A percentile compares a stretch with the other conserved stretches of the same genome.
Conservation (phyloP, 1,284 basidiomycete species). For the Xerocomus minutiporus region DNA sequence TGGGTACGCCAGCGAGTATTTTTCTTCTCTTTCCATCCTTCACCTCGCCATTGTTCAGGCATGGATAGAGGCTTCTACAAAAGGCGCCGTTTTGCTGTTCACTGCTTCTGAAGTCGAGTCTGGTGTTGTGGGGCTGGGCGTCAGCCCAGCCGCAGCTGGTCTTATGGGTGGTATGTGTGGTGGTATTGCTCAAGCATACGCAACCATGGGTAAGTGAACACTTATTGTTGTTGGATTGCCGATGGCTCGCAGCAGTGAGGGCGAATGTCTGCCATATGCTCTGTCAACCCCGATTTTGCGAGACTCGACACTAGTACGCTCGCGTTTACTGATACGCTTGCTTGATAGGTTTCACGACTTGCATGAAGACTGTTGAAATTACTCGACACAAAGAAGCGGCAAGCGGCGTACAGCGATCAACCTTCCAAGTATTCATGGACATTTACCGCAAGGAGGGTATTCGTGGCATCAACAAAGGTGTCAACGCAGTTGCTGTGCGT, state of each 20-base stretch:
- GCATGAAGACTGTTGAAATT: slow-evolving; percentile 98
- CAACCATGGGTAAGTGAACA: slow-evolving; percentile 86
- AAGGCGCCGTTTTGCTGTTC: slow-evolving; percentile 95
- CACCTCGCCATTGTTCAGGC: slow-evolving; percentile 51
- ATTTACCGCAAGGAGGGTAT: slow-evolving; percentile 94
- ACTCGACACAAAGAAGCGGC: slow-evolving; percentile 95
- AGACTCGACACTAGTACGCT: slow-evolving; percentile 2
- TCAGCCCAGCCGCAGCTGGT: slow-evolving; percentile 81
- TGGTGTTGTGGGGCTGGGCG: slow-evolving; percentile 57
- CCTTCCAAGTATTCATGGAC: slow-evolving; percentile 91
- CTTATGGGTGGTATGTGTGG: slow-evolving; percentile 96
- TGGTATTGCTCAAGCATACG: slow-evolving; percentile 97
- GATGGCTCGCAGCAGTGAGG: slow-evolving; percentile 4
- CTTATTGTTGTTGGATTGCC: neutral
- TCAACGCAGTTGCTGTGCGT: slow-evolving; percentile 95
- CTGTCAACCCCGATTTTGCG: neutral
- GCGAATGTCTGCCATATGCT: slow-evolving; percentile 14
- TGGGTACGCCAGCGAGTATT: slow-evolving; percentile 60
- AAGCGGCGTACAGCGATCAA: slow-evolving; percentile 87
- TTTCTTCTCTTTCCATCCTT: neutral
- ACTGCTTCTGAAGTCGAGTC: slow-evolving; percentile 94
- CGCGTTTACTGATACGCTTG: slow-evolving; percentile 9
- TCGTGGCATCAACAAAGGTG: slow-evolving; percentile 98
- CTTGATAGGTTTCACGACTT: slow-evolving; percentile 88
- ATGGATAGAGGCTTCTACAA: slow-evolving; percentile 99